phyloP scores from a whole-genome alignment of 2,329 filamentous ascomycete species.

The Colletotrichum limetticola region DNA sequence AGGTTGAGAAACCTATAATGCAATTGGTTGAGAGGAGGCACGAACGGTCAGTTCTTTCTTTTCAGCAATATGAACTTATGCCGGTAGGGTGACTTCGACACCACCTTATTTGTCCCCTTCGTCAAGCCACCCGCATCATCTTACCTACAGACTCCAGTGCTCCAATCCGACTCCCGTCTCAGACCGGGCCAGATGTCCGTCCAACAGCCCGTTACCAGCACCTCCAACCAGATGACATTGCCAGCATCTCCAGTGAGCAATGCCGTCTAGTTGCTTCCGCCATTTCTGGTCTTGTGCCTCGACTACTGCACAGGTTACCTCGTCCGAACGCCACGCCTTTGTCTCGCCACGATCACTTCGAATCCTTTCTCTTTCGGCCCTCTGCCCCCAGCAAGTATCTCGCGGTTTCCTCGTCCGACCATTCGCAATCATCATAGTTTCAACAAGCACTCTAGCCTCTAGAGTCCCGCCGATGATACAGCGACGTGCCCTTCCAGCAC shows the following conservation, averaged over 20 bases:
- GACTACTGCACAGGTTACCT: constrained; percentile 9
- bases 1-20: neutral
- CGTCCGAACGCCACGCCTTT: constrained; percentile 1
- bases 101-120: neutral
- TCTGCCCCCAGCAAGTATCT: neutral
- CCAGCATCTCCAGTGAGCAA: neutral
- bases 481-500: neutral
- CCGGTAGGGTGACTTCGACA: neutral
- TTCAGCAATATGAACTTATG: neutral
- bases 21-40: neutral
- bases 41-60: neutral
- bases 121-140: constrained; percentile 27
- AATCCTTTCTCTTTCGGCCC: neutral
- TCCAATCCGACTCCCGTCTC: neutral
- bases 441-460: too few relatives aligned
- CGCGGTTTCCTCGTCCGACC: neutral
- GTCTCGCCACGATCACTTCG: constrained; percentile 10
- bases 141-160: neutral
- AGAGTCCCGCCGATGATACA: constrained; percentile 16
- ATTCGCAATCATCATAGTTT: neutral
- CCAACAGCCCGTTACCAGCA: neutral
- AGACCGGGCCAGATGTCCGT: neutral
- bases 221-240: neutral
- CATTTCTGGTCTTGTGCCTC: constrained; percentile 4
- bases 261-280: neutral